phyloP scores from a whole-genome alignment of 78 protist species.

The Dictyostelium purpureum region DNA sequence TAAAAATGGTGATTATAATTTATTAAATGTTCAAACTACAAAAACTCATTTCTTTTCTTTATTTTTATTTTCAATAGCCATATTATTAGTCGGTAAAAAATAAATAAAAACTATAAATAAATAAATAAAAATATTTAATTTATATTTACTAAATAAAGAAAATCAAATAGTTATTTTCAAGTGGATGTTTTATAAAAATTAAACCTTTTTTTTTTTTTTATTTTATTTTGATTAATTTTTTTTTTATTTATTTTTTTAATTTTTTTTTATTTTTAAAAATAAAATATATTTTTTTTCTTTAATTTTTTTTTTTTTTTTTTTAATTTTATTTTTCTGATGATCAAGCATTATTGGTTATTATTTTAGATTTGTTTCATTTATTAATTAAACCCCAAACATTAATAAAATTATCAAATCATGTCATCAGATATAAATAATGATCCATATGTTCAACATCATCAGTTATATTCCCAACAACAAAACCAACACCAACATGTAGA shows the following conservation, averaged over 20 bases:
- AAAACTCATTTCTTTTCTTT: conserved; percentile 6
- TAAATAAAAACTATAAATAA: not conserved
- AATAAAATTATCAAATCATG: not conserved
- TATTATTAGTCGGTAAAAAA: conserved; percentile 10
- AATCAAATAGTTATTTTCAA: no score
- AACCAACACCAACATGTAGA: not conserved
- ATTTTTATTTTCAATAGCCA: conserved; percentile 8
- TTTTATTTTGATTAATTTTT: not conserved
- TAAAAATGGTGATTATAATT: not conserved
- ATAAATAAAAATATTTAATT: no score
- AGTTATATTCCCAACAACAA: not conserved
- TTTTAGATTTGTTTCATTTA: no score
- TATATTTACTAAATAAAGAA: no score
- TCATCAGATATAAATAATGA: not conserved
- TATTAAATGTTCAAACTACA: conserved; percentile 11
- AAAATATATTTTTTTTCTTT: not conserved
- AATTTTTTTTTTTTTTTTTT: not conserved
- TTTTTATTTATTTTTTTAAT: not conserved
- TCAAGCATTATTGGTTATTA: not conserved
- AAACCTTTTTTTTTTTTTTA: not conserved
- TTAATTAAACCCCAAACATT: no score
- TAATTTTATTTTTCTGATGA: not conserved
- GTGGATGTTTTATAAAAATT: no score
- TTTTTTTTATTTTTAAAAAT: not conserved
- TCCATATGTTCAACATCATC: conserved; percentile 6